These are phyloP conservation scores for Stygiomarasmius scandens DNA, from an alignment of 1,284 basidiomycete species.

Conservation along the genomic window DNA sequence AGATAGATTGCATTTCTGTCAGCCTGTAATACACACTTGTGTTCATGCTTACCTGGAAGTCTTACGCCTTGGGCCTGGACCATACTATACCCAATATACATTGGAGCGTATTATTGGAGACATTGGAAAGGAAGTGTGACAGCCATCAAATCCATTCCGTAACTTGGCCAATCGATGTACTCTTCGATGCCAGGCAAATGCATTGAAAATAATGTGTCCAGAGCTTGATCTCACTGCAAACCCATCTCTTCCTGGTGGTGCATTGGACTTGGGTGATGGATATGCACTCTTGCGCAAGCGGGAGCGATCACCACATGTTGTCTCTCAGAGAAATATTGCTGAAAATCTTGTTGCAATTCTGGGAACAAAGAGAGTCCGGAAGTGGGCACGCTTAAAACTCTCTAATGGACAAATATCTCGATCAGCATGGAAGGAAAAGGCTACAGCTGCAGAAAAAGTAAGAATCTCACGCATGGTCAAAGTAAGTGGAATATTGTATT, in stretches of 20 bases:
- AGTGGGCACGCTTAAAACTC: constrained; percentile 29
- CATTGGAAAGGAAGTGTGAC: constrained; percentile 24
- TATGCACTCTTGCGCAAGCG: constrained; percentile 5
- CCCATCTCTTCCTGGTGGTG: constrained; percentile 5
- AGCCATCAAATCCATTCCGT: constrained; percentile 24
- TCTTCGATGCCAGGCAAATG: constrained; percentile 17
- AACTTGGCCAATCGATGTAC: constrained; percentile 23
- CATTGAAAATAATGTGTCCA: constrained; percentile 21
- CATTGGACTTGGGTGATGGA: constrained; percentile 14
- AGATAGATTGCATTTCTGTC: constrained; percentile 33
- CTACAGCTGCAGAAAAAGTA: constrained; percentile 6
- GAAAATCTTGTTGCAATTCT: background rate
- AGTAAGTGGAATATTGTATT: constrained; percentile 20
- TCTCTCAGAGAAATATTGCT: background rate
- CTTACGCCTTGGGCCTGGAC: constrained; percentile 26
- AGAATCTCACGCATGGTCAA: constrained; percentile 28
- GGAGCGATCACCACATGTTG: background rate
- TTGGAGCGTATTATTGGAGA: constrained; percentile 28
- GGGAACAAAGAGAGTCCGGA: background rate
- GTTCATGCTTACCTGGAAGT: constrained; percentile 28
- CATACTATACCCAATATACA: constrained; percentile 21
- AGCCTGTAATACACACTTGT: constrained; percentile 31
- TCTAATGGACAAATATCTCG: constrained; percentile 33
- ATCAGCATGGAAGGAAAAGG: constrained; percentile 25
- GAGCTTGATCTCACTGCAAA: constrained; percentile 10